A percentile compares a stretch with the other conserved stretches of the same genome.
Evolutionary conservation across 2,329 filamentous ascomycete species (phyloP).

Genomic region (Phialocephala subalpina): DNA sequence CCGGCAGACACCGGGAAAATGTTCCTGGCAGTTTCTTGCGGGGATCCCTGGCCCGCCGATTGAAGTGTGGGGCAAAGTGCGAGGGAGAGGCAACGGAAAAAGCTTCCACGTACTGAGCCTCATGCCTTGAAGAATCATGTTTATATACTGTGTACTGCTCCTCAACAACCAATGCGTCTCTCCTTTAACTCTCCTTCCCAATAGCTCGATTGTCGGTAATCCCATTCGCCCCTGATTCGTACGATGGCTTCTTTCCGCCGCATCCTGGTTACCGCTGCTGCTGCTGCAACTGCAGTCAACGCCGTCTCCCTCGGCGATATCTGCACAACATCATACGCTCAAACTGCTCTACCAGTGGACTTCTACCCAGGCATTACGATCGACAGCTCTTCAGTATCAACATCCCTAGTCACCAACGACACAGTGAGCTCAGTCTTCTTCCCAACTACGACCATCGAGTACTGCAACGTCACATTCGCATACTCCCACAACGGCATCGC

Average conservation of each 20-base stretch:
- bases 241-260: neutral
- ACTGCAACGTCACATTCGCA: constrained; percentile 42
- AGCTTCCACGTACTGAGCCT: neutral
- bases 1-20: too few relatives aligned
- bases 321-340: neutral
- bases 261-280: neutral
- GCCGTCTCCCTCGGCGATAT: constrained; percentile 6
- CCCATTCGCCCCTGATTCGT: neutral
- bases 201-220: neutral
- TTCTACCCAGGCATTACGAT: constrained; percentile 26
- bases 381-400: constrained; percentile 47
- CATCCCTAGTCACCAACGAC: constrained; percentile 45
- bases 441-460: constrained; percentile 43
- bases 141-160: neutral
- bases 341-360: neutral
- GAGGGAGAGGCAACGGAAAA: neutral
- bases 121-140: neutral
- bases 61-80: neutral
- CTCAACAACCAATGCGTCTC: neutral
- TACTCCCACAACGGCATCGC: constrained; percentile 40
- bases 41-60: neutral
- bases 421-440: constrained; percentile 42
- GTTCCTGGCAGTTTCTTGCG: neutral
- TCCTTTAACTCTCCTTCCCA: neutral
- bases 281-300: neutral